Base-by-base conservation (phyloP, 805 yeast species). In the Metschnikowia koreensis region DNA sequence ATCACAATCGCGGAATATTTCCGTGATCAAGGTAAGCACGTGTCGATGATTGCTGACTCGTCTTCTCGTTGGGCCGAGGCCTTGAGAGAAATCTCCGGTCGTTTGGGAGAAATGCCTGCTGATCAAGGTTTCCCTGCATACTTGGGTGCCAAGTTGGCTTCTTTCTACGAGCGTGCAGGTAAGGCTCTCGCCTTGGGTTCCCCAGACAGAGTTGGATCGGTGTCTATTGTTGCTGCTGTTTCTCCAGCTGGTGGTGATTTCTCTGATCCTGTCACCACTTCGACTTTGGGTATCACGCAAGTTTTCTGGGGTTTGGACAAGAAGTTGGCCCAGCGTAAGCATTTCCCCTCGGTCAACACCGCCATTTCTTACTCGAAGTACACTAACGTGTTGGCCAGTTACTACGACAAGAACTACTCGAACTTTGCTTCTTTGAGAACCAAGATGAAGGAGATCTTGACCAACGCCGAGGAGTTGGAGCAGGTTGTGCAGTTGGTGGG, bases 211-310 rank as follows among this genome's bases (percentile, higher is more conserved):
- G 68, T 82, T 60, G 99, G 99, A 56, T 93, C 99, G 31, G 99
- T 94, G 58, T 94, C 99, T n/a, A 94, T 94, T 73, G 79, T 94
- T 66, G 99, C 99, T 54, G 99, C 99, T 62, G 99, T 94, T 39
- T 94, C 98, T 5, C 99, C 99, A 61, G 98, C 99, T 51, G 99
- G 99, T 84, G 99, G 99, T 86, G 99, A 94, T 80, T 93, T 94
- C 86, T 93, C 98, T 27, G 99, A 94, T 77, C 99, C 99, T 42
- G 99, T 94, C 62, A 94, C 99, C 28, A 93, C 98, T 17, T 84
- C 99, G 7, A 94, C 99, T 36, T 83, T 94, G 67, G 98, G 97
- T 87, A 94, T 94, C 63, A 94, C 99, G n/a, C 99, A 94, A 79
- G 99, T 94, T 48, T 94, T 94, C 79, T 94, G 99, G 99, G 99